Evolutionary conservation across 495 filamentous ascomycete species (phyloP).

Genomic region (Aspergillus indologenus): DNA sequence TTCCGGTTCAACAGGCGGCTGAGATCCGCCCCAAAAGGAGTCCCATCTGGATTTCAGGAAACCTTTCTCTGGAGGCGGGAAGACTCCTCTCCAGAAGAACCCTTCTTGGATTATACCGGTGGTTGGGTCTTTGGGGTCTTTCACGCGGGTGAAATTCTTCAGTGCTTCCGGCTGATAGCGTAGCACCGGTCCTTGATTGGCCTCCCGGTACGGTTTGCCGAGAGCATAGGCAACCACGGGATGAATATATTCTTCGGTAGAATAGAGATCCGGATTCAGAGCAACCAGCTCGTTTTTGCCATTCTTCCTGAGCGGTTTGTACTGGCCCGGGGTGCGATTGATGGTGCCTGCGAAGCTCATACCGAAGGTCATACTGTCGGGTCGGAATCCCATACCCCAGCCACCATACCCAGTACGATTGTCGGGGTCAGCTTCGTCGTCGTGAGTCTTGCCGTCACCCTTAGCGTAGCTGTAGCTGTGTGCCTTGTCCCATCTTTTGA

Average conservation of each 20-base stretch:
- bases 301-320: background rate
- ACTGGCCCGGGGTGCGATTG: background rate
- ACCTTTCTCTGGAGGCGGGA: background rate
- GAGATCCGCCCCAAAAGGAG: background rate
- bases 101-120: background rate
- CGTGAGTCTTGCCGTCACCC: background rate
- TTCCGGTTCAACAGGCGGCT: background rate
- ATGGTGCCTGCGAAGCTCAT: background rate
- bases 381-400: background rate
- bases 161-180: background rate
- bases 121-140: background rate
- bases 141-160: background rate
- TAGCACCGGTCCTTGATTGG: background rate
- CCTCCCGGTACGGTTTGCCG: background rate
- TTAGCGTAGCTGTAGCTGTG: background rate
- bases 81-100: background rate
- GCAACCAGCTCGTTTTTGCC: background rate
- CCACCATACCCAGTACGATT: background rate
- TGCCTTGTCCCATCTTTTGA: background rate
- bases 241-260: background rate
- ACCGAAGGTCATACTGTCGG: background rate
- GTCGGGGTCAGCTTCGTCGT: background rate
- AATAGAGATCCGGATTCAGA: background rate
- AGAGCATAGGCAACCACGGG: background rate
- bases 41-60: background rate